These are phyloP conservation scores for Sugiyamaella grinbergsii DNA, from an alignment of 1,139 yeast genomes.

Conservation along the genomic window DNA sequence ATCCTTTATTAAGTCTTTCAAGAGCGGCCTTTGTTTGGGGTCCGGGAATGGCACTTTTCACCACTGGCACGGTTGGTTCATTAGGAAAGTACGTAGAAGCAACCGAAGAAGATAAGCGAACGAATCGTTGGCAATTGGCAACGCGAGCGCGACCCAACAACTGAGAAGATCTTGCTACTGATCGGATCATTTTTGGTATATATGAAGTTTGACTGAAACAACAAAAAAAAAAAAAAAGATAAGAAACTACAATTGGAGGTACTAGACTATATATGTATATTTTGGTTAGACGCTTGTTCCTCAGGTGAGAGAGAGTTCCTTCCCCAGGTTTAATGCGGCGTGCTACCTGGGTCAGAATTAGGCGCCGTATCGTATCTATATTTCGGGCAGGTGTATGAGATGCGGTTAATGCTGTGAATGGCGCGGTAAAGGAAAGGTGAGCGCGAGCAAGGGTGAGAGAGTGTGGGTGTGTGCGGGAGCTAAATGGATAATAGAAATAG, in stretches of 20 bases:
- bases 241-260: background rate
- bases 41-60: constrained; percentile 63
- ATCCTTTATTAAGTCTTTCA: constrained; percentile 54
- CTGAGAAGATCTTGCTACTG: constrained; percentile 20
- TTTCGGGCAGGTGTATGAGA: no score
- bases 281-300: constrained; percentile 5
- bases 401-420: no score
- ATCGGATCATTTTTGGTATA: constrained; percentile 16
- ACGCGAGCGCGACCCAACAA: constrained; percentile 19
- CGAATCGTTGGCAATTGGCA: constrained; percentile 17
- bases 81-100: constrained; percentile 50
- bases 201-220: background rate
- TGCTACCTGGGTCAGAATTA: no score
- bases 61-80: constrained; percentile 64
- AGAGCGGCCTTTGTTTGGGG: constrained; percentile 55
- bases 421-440: no score
- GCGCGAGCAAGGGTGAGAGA: no score
- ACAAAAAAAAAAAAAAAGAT: background rate
- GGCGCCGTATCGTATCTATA: no score
- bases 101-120: constrained; percentile 32
- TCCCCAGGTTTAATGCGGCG: constrained; percentile 16
- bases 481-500: no score
- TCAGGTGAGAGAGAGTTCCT: no score
- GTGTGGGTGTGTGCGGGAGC: no score
- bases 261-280: constrained; percentile 4